Conservation (phyloP, 2,329 filamentous ascomycete species). For the Furcasterigmium sp. region DNA sequence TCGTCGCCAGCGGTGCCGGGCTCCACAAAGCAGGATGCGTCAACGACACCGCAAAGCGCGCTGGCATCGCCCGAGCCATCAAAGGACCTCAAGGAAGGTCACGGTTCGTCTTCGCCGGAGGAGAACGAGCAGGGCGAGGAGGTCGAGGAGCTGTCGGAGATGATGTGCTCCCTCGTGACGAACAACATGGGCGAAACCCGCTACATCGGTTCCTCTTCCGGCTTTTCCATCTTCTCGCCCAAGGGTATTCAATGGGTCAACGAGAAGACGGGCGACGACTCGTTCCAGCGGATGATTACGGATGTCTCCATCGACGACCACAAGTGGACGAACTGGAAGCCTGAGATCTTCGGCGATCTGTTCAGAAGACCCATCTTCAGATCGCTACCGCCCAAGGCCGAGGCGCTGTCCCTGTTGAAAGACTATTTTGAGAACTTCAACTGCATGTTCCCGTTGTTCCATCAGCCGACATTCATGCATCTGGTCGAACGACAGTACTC, state of each 20-base stretch:
- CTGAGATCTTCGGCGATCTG: slow-evolving; percentile 91
- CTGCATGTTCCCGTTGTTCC: slow-evolving; percentile 95
- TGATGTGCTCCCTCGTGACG: slow-evolving; percentile 98
- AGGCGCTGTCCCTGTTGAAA: slow-evolving; percentile 79
- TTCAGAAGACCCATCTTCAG: slow-evolving; percentile 83
- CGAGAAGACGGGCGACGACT: slow-evolving; percentile 90
- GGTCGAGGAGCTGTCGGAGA: slow-evolving; percentile 85
- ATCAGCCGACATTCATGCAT: slow-evolving; percentile 98
- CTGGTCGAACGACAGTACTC: slow-evolving; percentile 93
- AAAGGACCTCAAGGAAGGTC: slow-evolving; percentile 25
- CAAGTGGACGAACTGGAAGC: slow-evolving; percentile 97
- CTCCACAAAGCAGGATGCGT: slow-evolving; percentile 34
- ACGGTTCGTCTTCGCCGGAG: neutral
- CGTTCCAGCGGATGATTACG: slow-evolving; percentile 92
- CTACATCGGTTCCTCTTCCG: slow-evolving; percentile 95
- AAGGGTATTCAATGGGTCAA: slow-evolving; percentile 99
- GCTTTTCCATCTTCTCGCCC: slow-evolving; percentile 97
- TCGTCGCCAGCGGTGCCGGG: slow-evolving; percentile 45
- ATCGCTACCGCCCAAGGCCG: slow-evolving; percentile 76
- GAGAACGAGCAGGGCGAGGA: slow-evolving; percentile 56
- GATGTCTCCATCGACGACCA: slow-evolving; percentile 88
- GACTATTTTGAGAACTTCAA: slow-evolving; percentile 99
- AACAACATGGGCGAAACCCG: slow-evolving; percentile 92
- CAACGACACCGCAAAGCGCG: slow-evolving; percentile 47
- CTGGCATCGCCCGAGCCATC: slow-evolving; percentile 46